Conservation (phyloP, 192 early-diverging fungal genomes). For the Entrophospora sp. region DNA sequence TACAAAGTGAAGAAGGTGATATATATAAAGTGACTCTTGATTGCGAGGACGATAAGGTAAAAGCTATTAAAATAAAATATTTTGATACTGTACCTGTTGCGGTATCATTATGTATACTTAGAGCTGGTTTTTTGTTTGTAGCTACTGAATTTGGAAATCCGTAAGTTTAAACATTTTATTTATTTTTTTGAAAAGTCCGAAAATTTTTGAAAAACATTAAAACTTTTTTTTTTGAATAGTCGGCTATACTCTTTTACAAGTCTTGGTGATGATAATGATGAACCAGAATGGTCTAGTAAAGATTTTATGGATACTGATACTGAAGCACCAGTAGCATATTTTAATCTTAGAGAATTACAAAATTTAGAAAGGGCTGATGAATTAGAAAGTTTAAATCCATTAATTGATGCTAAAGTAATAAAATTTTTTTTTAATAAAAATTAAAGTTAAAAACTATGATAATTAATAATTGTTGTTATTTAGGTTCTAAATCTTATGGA, state of each 20-base stretch:
- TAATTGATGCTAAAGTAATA: slow-evolving; percentile 67
- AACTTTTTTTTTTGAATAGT: slow-evolving; percentile 32
- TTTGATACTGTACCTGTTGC: slow-evolving; percentile 91
- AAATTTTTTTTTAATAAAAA: no score
- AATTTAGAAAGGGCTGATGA: slow-evolving; percentile 91
- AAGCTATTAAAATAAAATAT: slow-evolving; percentile 78
- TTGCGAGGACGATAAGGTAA: slow-evolving; percentile 49
- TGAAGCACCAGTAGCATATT: slow-evolving; percentile 45
- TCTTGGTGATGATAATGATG: slow-evolving; percentile 85
- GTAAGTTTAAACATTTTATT: slow-evolving; percentile 59
- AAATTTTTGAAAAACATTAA: background rate
- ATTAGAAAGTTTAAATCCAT: slow-evolving; percentile 69
- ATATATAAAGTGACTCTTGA: slow-evolving; percentile 90
- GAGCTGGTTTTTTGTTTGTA: slow-evolving; percentile 89
- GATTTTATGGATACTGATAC: slow-evolving; percentile 56
- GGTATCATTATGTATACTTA: slow-evolving; percentile 71
- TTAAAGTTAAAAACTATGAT: no score
- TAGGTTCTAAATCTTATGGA: slow-evolving; percentile 74
- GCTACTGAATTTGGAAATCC: slow-evolving; percentile 90
- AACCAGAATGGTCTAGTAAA: slow-evolving; percentile 63
- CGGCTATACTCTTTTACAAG: slow-evolving; percentile 89
- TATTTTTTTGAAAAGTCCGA: background rate
- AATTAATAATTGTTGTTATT: background rate
- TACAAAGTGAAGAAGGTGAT: slow-evolving; percentile 90
- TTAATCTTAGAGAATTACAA: slow-evolving; percentile 67